phyloP scores from a whole-genome alignment of 169 alveolate species.

The Plasmodium coatneyi region DNA sequence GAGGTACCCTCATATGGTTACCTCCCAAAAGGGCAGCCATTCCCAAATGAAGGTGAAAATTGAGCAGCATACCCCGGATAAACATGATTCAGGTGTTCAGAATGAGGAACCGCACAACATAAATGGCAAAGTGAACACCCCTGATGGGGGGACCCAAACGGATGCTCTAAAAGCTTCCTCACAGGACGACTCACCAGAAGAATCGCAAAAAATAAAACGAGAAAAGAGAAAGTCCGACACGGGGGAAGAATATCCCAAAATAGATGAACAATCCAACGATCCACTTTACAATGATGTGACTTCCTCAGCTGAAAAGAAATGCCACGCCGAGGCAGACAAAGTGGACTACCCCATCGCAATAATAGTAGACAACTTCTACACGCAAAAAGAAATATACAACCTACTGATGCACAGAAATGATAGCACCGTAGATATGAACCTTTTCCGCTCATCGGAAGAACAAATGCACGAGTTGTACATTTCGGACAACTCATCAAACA shows the following conservation, averaged over 20 bases:
- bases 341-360: slow-evolving; percentile 65
- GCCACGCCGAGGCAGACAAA: neutral
- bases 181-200: neutral
- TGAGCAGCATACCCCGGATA: neutral
- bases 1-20: neutral
- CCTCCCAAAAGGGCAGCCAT: neutral
- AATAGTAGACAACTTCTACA: slow-evolving; percentile 60
- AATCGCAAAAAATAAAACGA: neutral
- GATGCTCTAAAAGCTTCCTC: neutral
- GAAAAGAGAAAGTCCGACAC: neutral
- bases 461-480: slow-evolving; percentile 5
- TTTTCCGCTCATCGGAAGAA: slow-evolving; percentile 2
- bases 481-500: slow-evolving; percentile 12
- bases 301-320: neutral
- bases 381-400: slow-evolving; percentile 69
- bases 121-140: neutral
- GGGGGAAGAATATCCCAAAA: neutral
- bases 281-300: neutral
- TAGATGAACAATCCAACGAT: neutral
- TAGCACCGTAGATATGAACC: neutral
- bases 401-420: slow-evolving; percentile 28
- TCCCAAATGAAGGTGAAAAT: neutral
- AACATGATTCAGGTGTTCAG: neutral
- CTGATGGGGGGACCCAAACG: neutral
- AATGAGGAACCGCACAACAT: neutral